Percentiles rank a stretch among this genome's conserved stretches.
phyloP scores from a whole-genome alignment of 2,329 filamentous ascomycete genomes.

The Cercospora janseana region DNA sequence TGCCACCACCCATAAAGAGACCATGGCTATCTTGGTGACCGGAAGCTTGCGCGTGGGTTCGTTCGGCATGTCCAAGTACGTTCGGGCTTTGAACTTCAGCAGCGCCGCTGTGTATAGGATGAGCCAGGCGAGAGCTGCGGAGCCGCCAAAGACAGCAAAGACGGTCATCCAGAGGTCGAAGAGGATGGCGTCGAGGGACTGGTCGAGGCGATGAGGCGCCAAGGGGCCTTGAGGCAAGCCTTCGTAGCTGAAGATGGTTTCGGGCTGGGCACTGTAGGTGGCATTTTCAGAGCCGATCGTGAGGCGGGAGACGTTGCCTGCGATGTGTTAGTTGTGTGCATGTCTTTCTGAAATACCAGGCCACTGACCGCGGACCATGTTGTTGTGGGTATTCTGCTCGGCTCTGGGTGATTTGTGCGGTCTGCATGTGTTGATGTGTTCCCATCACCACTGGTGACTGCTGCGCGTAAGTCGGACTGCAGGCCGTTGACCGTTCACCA shows the following conservation, averaged over 20 bases:
- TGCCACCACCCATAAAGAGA: neutral
- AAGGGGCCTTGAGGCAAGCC: too few relatives aligned
- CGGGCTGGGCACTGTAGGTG: too few relatives aligned
- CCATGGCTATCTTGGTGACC: neutral
- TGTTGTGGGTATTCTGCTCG: too few relatives aligned
- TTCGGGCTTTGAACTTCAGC: neutral
- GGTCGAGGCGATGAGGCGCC: neutral
- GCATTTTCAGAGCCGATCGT: neutral
- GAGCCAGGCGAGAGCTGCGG: conserved; percentile 1
- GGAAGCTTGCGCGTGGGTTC: neutral
- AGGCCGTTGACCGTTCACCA: too few relatives aligned
- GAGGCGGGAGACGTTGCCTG: neutral
- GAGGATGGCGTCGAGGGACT: neutral
- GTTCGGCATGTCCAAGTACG: neutral
- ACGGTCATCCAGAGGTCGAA: conserved; percentile 5
- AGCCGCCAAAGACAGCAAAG: conserved; percentile 6
- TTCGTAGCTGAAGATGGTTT: too few relatives aligned
- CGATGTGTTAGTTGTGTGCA: neutral
- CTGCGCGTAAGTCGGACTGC: too few relatives aligned
- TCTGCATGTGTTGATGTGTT: too few relatives aligned
- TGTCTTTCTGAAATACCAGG: neutral
- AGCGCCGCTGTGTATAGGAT: neutral
- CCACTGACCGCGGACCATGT: neutral
- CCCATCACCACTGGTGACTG: too few relatives aligned
- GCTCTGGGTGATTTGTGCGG: too few relatives aligned